A percentile compares a stretch with the other conserved stretches of the same genome.
Conservation (phyloP, 768 basidiomycete species). For the Trametes elegans region DNA sequence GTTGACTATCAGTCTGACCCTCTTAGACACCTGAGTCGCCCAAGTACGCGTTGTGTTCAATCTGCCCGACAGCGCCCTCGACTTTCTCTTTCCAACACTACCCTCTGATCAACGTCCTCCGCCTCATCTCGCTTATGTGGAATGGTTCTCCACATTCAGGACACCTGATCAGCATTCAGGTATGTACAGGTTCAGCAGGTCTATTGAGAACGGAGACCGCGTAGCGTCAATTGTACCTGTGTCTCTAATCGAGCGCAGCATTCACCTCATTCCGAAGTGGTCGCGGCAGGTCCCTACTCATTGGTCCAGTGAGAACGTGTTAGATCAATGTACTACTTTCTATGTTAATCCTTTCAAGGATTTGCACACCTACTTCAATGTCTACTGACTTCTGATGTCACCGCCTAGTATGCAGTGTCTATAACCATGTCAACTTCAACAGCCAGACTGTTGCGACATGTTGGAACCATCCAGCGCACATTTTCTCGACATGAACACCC, state of each 20-base stretch:
- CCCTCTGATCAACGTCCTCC: not conserved
- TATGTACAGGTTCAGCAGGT: conserved; percentile 27
- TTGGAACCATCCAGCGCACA: no score
- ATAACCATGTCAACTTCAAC: no score
- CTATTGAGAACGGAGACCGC: not conserved
- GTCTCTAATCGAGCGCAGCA: conserved; percentile 22
- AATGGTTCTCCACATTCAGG: conserved; percentile 29
- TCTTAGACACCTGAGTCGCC: conserved; percentile 27
- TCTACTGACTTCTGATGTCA: no score
- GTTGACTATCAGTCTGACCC: not conserved
- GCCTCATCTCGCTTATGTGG: conserved; percentile 28
- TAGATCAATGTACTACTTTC: conserved; percentile 30
- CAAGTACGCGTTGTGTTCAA: conserved; percentile 28
- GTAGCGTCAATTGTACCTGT: conserved; percentile 27
- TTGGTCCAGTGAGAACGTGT: conserved; percentile 33
- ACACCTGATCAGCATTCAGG: conserved; percentile 21
- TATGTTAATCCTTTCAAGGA: conserved; percentile 33
- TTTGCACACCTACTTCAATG: conserved; percentile 25
- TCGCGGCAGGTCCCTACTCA: conserved; percentile 27
- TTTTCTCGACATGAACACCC: no score
- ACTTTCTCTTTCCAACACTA: not conserved
- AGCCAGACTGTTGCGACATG: no score
- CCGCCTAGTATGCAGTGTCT: no score
- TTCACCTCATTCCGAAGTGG: conserved; percentile 36
- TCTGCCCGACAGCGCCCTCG: conserved; percentile 3